Base-by-base conservation (phyloP, 371 early-diverging fungal genomes). In the Mucor racemosus region DNA sequence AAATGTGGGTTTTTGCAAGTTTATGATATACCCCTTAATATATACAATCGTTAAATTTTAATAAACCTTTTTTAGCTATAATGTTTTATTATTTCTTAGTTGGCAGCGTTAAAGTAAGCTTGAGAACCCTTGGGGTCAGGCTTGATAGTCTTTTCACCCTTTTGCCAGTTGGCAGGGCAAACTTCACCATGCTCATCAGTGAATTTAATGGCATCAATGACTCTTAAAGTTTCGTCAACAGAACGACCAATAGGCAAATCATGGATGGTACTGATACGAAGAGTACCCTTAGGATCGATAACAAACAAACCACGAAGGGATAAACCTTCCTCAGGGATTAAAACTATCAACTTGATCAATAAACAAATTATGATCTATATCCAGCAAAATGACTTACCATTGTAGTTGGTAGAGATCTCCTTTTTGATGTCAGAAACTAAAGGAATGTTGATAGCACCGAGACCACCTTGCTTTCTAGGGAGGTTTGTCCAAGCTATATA, bases 141-240 rank as follows among this genome's bases (percentile, higher is more conserved):
- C 79, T 89, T 88, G 69, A 87, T 85, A 62, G 88, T 85, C 70
- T 79, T 76, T 61, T 82, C 84, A 61, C 96, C 96, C 82, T 91
- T 91, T 66, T 84, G 78, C 96, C 97, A 97, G 86, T 90, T 90
- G 58, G 91, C 94, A 59, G 74, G 74, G 41, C 74, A 74, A 11
- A 79, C 82, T 55, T 84, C 92, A 61, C 98, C 98, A 76, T 94
- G 85, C 76, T 92, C 86, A 68, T 97, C 97, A 67, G 90, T 87
- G 85, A 95, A 97, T 80, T 96, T 90, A 74, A 99, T 85, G 26
- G 99, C 99, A 85, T 99, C 91, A 62, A 99, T 81, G 15, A 99
- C 84, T 74, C 99, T 93, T 58, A 99, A 75, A 36, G 93, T 88
- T 82, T 99, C 99, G 74, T 96, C 93, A 57, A 97, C 95, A 35